phyloP scores from a whole-genome alignment of 495 filamentous ascomycete genomes.

The Penicillium fimorum region DNA sequence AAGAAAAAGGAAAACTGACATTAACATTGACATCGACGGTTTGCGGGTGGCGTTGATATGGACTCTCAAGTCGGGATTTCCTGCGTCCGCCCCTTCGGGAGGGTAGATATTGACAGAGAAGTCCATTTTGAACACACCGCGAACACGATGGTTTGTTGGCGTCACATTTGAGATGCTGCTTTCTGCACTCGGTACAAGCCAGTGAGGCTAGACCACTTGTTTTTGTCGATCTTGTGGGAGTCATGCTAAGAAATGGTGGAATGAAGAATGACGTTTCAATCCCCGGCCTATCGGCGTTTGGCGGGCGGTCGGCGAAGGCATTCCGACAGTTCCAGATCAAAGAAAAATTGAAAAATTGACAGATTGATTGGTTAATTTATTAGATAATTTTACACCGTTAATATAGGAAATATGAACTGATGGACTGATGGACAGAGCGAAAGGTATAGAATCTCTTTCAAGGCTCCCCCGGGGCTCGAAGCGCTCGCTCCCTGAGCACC shows the following conservation, averaged over 20 bases:
- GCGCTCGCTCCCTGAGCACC: no score
- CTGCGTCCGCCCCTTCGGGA: slow-evolving; percentile 40
- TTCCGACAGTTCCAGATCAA: not conserved
- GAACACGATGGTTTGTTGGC: slow-evolving; percentile 37
- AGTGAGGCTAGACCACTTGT: slow-evolving; percentile 30
- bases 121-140: slow-evolving; percentile 32
- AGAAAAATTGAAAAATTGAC: not conserved
- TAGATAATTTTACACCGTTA: not conserved
- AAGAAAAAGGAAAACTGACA: slow-evolving; percentile 9
- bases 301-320: not conserved
- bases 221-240: slow-evolving; percentile 20
- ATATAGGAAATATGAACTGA: not conserved
- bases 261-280: slow-evolving; percentile 5
- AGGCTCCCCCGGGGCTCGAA: no score
- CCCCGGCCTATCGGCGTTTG: slow-evolving; percentile 5
- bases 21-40: slow-evolving; percentile 13
- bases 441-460: no score
- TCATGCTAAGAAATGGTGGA: slow-evolving; percentile 12
- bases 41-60: slow-evolving; percentile 12
- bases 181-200: slow-evolving; percentile 45
- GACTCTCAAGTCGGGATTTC: slow-evolving; percentile 29
- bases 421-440: not conserved
- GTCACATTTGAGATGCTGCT: slow-evolving; percentile 46
- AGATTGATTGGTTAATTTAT: not conserved
- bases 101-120: slow-evolving; percentile 37